Base-by-base conservation (phyloP, 352 stramenopile genomes). In the Albugo candida region DNA sequence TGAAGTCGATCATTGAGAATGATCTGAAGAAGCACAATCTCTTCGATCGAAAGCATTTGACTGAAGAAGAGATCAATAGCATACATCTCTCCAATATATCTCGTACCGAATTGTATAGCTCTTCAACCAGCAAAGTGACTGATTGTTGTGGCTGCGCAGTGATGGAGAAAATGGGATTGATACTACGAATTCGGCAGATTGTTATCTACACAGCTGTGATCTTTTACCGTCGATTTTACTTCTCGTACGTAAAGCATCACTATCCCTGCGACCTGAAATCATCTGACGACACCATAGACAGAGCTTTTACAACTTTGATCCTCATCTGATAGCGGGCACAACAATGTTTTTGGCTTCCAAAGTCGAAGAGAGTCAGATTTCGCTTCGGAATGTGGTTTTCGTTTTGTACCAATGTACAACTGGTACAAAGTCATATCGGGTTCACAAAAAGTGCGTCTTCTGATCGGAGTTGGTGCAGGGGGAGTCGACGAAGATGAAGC, bases 151-250 rank as follows among this genome's bases (percentile, higher is more conserved):
- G 20, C 34, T 13, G 13, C 8, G 20, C 45, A 92, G 79, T 92
- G 42, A 61, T 92, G 13, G 76, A 92, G 45, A 72, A 89, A 45
- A 83, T 92, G 43, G 79, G 79, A 5, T 68, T 75, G 14, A 68
- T 74, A 0, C 56, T 88, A 18, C 72, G 78, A 34, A 73, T 92
- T 36, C 78, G 78, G 38, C 79, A 92, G 59, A 85, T 89, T 56
- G 87, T 92, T 61, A 92, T 92, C 61, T 89, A 86, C 67, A 89
- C 79, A 8, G 79, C 79, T 13, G 84, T 92, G 55, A 72, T 92
- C 48, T 86, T 92, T 57, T 92, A 92, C 46, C 73, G 77, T 13
- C 74, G 79, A n/a, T 92, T 92, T 57, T 92, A 88, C 45, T 75
- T 87, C 38, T 84, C 70, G 79, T 89, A 72, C 16, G 59, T 38